Evolutionary conservation across 2,329 filamentous ascomycete genomes (phyloP).

Genomic region (Pezicula carpinea): DNA sequence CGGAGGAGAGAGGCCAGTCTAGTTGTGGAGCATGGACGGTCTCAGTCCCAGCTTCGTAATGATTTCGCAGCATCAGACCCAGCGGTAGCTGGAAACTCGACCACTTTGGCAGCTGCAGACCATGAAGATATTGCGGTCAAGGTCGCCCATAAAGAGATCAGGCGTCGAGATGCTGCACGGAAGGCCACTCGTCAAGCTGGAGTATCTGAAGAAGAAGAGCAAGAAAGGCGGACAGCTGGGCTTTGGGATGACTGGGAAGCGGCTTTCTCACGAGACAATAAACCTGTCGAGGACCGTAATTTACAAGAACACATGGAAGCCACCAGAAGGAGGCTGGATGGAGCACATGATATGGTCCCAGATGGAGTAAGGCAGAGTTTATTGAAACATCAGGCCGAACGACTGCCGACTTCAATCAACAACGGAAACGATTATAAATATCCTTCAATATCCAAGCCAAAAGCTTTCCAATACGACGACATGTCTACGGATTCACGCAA

Average conservation of each 20-base stretch:
- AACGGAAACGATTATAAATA: constrained; percentile 43
- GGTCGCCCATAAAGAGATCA: constrained; percentile 68
- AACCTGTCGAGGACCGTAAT: constrained; percentile 33
- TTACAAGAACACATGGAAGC: constrained; percentile 48
- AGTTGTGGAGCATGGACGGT: constrained; percentile 5
- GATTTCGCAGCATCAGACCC: constrained; percentile 50
- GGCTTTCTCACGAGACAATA: constrained; percentile 31
- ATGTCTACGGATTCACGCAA: constrained; percentile 1
- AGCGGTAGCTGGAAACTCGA: constrained; percentile 51
- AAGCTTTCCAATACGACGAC: constrained; percentile 37
- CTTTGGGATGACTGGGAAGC: constrained; percentile 49
- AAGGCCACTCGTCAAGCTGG: constrained; percentile 53
- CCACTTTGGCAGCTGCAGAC: constrained; percentile 64
- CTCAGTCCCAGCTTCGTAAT: constrained; percentile 5
- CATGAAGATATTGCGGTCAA: constrained; percentile 73
- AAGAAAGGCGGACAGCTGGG: constrained; percentile 47
- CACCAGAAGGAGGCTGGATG: constrained; percentile 37
- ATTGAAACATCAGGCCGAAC: constrained; percentile 18
- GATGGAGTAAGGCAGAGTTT: constrained; percentile 23
- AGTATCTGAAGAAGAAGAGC: constrained; percentile 52
- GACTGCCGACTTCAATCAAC: constrained; percentile 13
- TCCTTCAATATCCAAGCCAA: constrained; percentile 50
- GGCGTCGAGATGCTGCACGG: constrained; percentile 58
- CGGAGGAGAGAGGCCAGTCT: constrained; percentile 28
- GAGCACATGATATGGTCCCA: constrained; percentile 19